Evolutionary conservation across 2,329 filamentous ascomycete species (phyloP).

Genomic region (Raffaelea albimanens): DNA sequence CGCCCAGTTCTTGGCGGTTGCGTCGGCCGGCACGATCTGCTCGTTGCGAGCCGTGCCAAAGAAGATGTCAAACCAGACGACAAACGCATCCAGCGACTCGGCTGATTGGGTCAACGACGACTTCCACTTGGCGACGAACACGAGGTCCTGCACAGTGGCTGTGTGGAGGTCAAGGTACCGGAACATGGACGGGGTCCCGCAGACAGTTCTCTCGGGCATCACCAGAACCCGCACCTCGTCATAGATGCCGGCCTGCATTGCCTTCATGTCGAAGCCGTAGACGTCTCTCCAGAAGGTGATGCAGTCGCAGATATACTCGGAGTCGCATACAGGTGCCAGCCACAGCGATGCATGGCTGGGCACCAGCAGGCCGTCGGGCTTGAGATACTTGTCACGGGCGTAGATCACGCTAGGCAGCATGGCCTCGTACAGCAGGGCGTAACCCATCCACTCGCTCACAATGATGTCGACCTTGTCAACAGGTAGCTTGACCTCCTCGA

Average conservation of each 20-base stretch:
- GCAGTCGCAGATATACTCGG: constrained; percentile 67
- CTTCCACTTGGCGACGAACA: constrained; percentile 62
- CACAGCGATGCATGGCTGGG: constrained; percentile 79
- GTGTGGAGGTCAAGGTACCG: constrained; percentile 68
- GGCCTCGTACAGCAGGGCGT: constrained; percentile 84
- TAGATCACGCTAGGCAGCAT: constrained; percentile 92
- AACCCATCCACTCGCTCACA: constrained; percentile 97
- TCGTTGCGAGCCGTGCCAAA: constrained; percentile 57
- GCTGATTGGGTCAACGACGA: constrained; percentile 51
- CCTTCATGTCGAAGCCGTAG: constrained; percentile 89
- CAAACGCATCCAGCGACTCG: constrained; percentile 71
- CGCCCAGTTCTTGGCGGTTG: constrained; percentile 55
- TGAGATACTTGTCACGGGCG: constrained; percentile 79
- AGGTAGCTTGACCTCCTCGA: constrained; percentile 76
- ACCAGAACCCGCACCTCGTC: constrained; percentile 73
- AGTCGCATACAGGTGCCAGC: constrained; percentile 70
- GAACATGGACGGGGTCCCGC: constrained; percentile 55
- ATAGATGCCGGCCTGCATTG: constrained; percentile 76
- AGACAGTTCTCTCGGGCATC: constrained; percentile 52
- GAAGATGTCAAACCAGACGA: constrained; percentile 92
- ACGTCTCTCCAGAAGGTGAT: constrained; percentile 84
- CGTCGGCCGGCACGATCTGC: constrained; percentile 36
- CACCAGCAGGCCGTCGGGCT: constrained; percentile 70
- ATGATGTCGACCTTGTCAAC: constrained; percentile 84
- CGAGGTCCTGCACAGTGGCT: constrained; percentile 60